Conservation (phyloP, 2,329 filamentous ascomycete genomes). For the Allantophomopsis lycopodina region DNA sequence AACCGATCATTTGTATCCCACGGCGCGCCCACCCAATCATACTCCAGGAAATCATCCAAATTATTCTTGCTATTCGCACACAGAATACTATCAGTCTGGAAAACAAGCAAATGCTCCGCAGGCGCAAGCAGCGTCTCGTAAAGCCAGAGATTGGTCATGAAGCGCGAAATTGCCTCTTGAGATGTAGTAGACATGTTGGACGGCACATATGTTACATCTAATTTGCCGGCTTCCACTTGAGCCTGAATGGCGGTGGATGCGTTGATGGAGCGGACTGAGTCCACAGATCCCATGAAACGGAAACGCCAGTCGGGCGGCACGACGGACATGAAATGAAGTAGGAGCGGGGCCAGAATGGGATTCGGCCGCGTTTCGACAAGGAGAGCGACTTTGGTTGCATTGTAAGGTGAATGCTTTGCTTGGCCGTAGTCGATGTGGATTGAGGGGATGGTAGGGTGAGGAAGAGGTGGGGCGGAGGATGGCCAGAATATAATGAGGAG, state of each 20-base stretch:
- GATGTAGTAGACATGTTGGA: slow-evolving; percentile 33
- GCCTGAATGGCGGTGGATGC: slow-evolving; percentile 28
- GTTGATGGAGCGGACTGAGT: slow-evolving; percentile 30
- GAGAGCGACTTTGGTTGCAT: slow-evolving; percentile 36
- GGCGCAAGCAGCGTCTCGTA: slow-evolving; percentile 33
- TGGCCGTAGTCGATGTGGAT: too few species aligned
- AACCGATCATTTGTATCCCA: slow-evolving; percentile 17
- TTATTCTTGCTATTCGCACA: slow-evolving; percentile 34
- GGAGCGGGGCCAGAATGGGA: slow-evolving; percentile 34
- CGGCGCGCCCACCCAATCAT: slow-evolving; percentile 24
- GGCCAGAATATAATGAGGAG: too few species aligned
- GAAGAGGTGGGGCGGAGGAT: too few species aligned
- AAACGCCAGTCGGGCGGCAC: slow-evolving; percentile 43
- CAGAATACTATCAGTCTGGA: slow-evolving; percentile 40
- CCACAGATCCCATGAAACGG: slow-evolving; percentile 36
- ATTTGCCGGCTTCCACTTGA: slow-evolving; percentile 21
- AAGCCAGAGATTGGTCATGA: slow-evolving; percentile 31
- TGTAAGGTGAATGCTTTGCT: slow-evolving; percentile 20
- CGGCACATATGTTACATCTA: slow-evolving; percentile 36
- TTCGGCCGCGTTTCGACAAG: slow-evolving; percentile 37
- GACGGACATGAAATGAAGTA: slow-evolving; percentile 41
- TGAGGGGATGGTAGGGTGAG: too few species aligned
- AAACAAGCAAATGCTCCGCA: slow-evolving; percentile 39
- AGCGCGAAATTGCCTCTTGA: slow-evolving; percentile 36
- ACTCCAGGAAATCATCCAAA: slow-evolving; percentile 34